Evolutionary conservation across 768 basidiomycete genomes (phyloP), one percentile per base, ranked within the genome.

Genomic region (Cystobasidium tubakii): DNA sequence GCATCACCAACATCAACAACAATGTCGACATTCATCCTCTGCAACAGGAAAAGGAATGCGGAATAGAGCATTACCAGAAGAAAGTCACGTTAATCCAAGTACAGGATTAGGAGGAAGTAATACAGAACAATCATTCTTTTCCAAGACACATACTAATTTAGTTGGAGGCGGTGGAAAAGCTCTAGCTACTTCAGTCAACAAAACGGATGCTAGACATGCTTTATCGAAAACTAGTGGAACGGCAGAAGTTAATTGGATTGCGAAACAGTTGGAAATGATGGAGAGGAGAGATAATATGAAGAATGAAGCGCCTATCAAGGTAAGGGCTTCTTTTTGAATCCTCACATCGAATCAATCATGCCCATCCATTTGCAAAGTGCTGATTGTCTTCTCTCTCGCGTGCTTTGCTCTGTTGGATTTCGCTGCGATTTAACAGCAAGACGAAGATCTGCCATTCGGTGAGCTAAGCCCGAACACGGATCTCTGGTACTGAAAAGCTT

Each of bases 231-330:
- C 57, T 60, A 29, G 25, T 17, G 39, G 46, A 1, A 44, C 31
- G 12, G 12, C 25, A 4, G 66, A 43, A 67, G 66, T 23, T 4
- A 29, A 53, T 33, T 67, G 66, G 66, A 43, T 67, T 12, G 46
- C 23, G 2, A 67, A 67, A 43, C 66, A 67, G 44, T 42, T 67
- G 42, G 66, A 67, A 25, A 46, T 67, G 66, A 44, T 67, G 42
- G 42, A 67, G n/a, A 12, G 66, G 2, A 27, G 23, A 36, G 46
- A 67, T 34, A 67, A 67, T 33, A 43, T 34, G 10, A 67, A 67
- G 46, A 23, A 44, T 23, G 46, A 67, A 31, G 46, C 25, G 2
- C 42, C 66, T 33, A 27, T 67, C 29, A 67, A 53, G 66, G 66
- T 67, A 50, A 3, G 66, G 6, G 15, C 7, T 39, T 6, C 15